Base-by-base conservation (phyloP, 345 rosid species). In the Citrus inodora region DNA sequence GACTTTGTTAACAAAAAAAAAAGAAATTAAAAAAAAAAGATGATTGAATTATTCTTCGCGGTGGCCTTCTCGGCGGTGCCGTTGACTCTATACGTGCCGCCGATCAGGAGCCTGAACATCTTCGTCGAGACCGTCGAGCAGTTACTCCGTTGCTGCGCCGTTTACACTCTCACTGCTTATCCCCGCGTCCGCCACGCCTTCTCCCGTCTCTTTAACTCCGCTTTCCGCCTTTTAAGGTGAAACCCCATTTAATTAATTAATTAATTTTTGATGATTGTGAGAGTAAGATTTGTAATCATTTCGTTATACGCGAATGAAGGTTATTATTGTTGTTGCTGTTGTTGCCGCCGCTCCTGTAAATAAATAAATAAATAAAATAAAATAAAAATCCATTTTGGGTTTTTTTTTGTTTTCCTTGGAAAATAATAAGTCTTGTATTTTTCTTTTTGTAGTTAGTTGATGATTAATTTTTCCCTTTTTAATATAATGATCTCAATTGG, bases 51-150 rank as follows among this genome's bases (percentile, higher is more conserved):
- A 3, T 38, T 86, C 7, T 82, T 86, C 72, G 86, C 87, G 69
- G 87, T 86, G 77, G 89, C 85, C 65, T 86, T 86, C 87, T 86
- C 89, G 58, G 89, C 85, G 48, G 82, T 82, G 71, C 87, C 87
- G 62, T 51, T 86, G 85, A 83, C 89, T 46, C 83, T 86, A 3
- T 86, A 83, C 83, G 78, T 86, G 19, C 89, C 89, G 62, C 89
- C 87, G 19, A 76, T 86, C 76, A 68, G 89, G 53, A 83, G 81
- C 89, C 83, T 83, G 40, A 86, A 83, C 63, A 63, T 60, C 60
- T 86, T 86, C 76, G 77, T 83, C 76, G 82, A 77, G 77, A 80
- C 87, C 32, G 9, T 86, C 58, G 87, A 86, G 70, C 79, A 75
- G 0, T 21, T 83, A 17, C 27, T 83, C 71, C 85, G 87, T 6